A percentile compares a stretch with the other conserved stretches of the same genome.
Conservation (phyloP, 352 stramenopile species). For the Globisporangium splendens region DNA sequence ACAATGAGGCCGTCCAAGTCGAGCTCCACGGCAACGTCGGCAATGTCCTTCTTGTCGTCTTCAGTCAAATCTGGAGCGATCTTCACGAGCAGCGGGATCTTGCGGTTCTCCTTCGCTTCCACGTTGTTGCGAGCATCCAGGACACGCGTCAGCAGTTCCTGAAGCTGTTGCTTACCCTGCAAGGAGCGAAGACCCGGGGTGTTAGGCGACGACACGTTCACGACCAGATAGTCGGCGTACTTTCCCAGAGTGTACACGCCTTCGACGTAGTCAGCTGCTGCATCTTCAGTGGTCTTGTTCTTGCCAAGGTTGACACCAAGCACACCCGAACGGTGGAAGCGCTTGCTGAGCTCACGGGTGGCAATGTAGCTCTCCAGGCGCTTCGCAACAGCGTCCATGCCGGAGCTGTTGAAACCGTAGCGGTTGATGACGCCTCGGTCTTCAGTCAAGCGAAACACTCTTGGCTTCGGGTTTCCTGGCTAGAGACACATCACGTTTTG, state of each 20-base stretch:
- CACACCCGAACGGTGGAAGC: conserved; percentile 65
- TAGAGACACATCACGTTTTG: conserved; percentile 7
- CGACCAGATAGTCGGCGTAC: conserved; percentile 97
- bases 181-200: conserved; percentile 86
- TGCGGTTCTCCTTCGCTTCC: conserved; percentile 43
- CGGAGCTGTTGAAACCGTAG: conserved; percentile 98
- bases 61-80: conserved; percentile 95
- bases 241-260: conserved; percentile 90
- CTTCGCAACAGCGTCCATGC: conserved; percentile 74
- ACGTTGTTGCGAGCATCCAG: conserved; percentile 65
- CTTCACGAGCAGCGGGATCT: conserved; percentile 95
- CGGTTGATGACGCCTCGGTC: conserved; percentile 97
- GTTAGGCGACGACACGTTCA: conserved; percentile 98
- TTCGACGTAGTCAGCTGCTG: conserved; percentile 85
- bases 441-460: conserved; percentile 95
- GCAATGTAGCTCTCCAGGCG: conserved; percentile 61
- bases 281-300: conserved; percentile 92
- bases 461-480: conserved; percentile 93
- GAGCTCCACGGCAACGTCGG: conserved; percentile 80
- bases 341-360: conserved; percentile 25
- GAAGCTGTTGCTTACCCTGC: conserved; percentile 80
- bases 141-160: conserved; percentile 69
- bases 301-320: conserved; percentile 98
- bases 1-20: conserved; percentile 95
- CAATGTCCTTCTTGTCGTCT: conserved; percentile 95